Percentiles rank a stretch among this genome's conserved stretches.
These are phyloP conservation scores for Camellia granthamiana DNA, from an alignment of 148 eudicot species.

Conservation along the genomic window DNA sequence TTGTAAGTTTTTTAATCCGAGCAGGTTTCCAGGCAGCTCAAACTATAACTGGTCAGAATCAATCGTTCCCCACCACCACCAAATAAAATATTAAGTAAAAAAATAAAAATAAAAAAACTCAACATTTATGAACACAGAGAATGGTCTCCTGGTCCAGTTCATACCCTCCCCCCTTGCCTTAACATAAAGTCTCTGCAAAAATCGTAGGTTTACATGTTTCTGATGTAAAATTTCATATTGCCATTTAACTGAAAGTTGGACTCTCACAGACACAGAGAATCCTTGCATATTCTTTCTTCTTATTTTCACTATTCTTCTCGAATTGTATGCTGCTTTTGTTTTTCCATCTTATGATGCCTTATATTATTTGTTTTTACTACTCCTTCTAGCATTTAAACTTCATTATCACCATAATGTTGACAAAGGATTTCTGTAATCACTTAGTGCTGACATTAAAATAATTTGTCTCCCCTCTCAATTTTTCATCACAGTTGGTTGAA, in stretches of 20 bases:
- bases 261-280: neutral
- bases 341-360: no score
- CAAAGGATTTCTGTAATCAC: no score
- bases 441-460: neutral
- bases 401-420: no score
- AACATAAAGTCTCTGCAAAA: neutral
- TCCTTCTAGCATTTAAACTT: no score
- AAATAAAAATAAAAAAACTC: no score
- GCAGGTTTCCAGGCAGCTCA: no score
- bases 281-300: neutral
- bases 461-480: neutral
- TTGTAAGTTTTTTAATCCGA: neutral
- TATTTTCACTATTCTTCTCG: no score
- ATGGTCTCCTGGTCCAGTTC: neutral
- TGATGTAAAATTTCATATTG: neutral
- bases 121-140: no score
- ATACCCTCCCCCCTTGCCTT: neutral
- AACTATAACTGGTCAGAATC: no score
- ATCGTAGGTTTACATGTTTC: neutral
- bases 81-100: neutral
- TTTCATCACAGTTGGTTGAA: conserved; percentile 68
- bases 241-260: neutral
- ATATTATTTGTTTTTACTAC: no score
- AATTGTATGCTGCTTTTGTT: no score
- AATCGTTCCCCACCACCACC: neutral